Evolutionary conservation across 768 basidiomycete genomes (phyloP).

Genomic region (Mycena capillaripes): DNA sequence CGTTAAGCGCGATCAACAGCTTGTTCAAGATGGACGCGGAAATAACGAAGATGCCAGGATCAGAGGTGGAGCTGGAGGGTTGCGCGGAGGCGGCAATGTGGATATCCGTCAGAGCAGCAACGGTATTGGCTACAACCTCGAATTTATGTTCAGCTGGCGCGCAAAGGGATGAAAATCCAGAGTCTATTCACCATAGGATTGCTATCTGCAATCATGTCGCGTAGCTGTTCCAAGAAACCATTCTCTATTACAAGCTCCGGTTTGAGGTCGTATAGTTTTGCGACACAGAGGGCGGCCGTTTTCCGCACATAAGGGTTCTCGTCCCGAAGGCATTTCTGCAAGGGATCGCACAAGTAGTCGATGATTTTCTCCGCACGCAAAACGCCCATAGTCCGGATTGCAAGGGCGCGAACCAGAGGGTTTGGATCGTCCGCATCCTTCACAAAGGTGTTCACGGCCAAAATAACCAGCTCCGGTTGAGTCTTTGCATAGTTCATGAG

Average conservation of each 20-base stretch:
- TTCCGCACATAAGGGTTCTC: constrained; percentile 99
- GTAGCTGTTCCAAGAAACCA: constrained; percentile 89
- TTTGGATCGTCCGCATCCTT: constrained; percentile 98
- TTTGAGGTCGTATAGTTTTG: constrained; percentile 97
- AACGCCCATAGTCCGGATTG: constrained; percentile 98
- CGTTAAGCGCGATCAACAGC: constrained; percentile 94
- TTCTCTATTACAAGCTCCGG: constrained; percentile 95
- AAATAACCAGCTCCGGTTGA: constrained; percentile 88
- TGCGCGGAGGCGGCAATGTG: constrained; percentile 78
- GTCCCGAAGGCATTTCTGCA: constrained; percentile 92
- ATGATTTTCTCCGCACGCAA: constrained; percentile 98
- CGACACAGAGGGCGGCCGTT: constrained; percentile 97
- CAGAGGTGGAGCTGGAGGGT: constrained; percentile 66
- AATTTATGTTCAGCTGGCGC: neutral
- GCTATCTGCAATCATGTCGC: constrained; percentile 94
- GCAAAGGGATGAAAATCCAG: neutral
- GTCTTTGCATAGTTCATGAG: constrained; percentile 99
- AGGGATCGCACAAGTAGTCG: constrained; percentile 95
- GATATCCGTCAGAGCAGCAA: constrained; percentile 95
- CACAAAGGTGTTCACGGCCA: constrained; percentile 99
- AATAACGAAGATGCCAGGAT: constrained; percentile 83
- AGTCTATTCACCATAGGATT: constrained; percentile 88
- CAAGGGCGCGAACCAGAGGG: constrained; percentile 94
- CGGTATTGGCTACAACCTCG: constrained; percentile 97
- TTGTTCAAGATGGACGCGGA: constrained; percentile 89